phyloP scores from a whole-genome alignment of 2,329 filamentous ascomycete species.

The Verticillium dahliae region DNA sequence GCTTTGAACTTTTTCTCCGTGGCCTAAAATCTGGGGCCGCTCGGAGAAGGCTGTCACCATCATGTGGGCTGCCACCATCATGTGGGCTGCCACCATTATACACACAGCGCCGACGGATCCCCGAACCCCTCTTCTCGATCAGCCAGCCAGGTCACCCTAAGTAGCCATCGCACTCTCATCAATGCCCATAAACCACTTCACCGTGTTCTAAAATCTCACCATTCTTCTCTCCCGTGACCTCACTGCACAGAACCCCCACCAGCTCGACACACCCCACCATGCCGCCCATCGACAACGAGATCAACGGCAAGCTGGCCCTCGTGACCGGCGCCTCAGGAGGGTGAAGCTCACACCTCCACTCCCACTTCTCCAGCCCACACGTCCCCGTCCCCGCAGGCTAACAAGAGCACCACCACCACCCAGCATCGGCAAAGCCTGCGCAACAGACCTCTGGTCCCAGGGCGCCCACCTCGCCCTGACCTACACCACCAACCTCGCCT shows the following conservation, averaged over 20 bases:
- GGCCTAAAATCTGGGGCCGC: too few relatives aligned
- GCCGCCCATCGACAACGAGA: conserved; percentile 28
- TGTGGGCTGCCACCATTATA: background rate
- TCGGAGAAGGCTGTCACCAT: background rate
- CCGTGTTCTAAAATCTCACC: too few relatives aligned
- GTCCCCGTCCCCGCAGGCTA: conserved; percentile 1
- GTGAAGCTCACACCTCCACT: conserved; percentile 26
- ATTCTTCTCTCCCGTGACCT: background rate
- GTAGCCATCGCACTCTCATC: background rate
- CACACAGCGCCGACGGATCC: background rate
- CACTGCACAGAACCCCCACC: background rate
- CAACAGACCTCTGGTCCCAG: conserved; percentile 43
- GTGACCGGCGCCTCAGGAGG: conserved; percentile 57
- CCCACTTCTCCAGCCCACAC: too few relatives aligned
- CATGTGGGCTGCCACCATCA: background rate
- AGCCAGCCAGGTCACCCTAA: background rate
- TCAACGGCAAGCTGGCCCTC: conserved; percentile 47
- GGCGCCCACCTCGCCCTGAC: conserved; percentile 52
- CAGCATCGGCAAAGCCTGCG: conserved; percentile 56
- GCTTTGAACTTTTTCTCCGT: background rate
- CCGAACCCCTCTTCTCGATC: background rate
- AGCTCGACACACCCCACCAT: background rate
- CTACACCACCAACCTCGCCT: conserved; percentile 44
- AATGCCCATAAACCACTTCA: background rate
- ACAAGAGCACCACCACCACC: background rate